Conservation (phyloP, 306 rosid species). For the Luffa acutangula region DNA sequence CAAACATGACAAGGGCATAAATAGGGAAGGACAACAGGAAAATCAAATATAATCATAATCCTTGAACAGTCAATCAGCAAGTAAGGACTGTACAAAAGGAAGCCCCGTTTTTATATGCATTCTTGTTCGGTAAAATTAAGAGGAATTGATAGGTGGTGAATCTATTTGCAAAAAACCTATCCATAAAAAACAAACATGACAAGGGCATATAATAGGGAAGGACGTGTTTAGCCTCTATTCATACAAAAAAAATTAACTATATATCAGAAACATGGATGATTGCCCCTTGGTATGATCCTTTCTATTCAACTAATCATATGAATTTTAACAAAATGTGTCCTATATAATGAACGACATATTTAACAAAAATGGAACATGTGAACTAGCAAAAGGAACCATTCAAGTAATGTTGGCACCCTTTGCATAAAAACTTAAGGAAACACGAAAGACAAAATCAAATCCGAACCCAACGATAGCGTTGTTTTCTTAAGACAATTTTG, state of each 20-base stretch:
- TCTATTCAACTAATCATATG: background rate
- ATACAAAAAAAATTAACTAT: background rate
- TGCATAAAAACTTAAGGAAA: too few species aligned
- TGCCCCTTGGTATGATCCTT: background rate
- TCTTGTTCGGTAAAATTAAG: background rate
- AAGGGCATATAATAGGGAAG: background rate
- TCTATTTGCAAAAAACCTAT: background rate
- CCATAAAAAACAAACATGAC: background rate
- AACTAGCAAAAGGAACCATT: background rate
- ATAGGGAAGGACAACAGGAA: too few species aligned
- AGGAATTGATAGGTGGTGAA: background rate
- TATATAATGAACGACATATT: background rate
- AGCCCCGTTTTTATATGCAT: background rate
- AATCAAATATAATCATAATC: conserved; percentile 11
- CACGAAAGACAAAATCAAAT: too few species aligned
- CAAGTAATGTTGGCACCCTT: too few species aligned
- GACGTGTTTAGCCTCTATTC: background rate
- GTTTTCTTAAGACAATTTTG: too few species aligned
- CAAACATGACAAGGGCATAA: too few species aligned
- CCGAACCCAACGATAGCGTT: too few species aligned
- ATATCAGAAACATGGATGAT: background rate
- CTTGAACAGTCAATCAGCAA: background rate
- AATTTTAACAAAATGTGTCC: background rate
- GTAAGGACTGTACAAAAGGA: background rate
- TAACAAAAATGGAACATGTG: background rate